A percentile compares a stretch with the other conserved stretches of the same genome.
Conservation (phyloP, 2,329 filamentous ascomycete species). For the Ophiosphaerella herpotricha region DNA sequence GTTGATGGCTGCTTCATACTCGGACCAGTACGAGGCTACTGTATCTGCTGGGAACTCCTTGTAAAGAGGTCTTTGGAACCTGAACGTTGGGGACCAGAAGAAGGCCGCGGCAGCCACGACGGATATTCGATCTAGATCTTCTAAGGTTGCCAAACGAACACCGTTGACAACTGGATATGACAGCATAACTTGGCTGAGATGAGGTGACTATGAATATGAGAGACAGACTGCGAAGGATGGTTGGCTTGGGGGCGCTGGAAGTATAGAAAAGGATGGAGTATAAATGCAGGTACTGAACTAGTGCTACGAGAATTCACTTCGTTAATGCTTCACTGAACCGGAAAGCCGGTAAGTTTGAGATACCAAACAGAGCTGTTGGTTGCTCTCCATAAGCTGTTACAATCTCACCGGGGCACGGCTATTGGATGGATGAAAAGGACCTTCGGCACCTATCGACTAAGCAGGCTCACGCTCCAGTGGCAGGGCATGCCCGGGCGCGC, state of each 20-base stretch:
- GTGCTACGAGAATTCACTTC: neutral
- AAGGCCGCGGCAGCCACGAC: conserved; percentile 36
- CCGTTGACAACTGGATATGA: conserved; percentile 19
- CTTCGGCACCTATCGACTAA: neutral
- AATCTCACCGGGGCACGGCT: neutral
- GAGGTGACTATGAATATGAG: neutral
- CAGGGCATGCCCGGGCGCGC: neutral
- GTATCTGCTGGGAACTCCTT: conserved; percentile 29
- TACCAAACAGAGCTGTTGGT: neutral
- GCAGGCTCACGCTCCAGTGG: neutral
- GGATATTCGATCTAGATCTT: conserved; percentile 31
- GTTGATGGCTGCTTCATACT: conserved; percentile 20
- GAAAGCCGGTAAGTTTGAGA: neutral
- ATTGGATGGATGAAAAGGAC: conserved; percentile 1
- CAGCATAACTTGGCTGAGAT: conserved; percentile 10
- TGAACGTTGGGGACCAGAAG: conserved; percentile 35
- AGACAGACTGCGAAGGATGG: neutral
- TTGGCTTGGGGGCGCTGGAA: neutral
- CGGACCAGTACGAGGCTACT: conserved; percentile 19
- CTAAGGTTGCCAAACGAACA: conserved; percentile 27
- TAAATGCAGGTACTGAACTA: neutral
- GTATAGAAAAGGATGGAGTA: neutral
- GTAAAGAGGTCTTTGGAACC: conserved; percentile 30
- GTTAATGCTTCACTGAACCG: neutral
- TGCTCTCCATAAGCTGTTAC: too few relatives aligned